Evolutionary conservation across 1,284 basidiomycete genomes (phyloP).

Genomic region (Boletus semigastroideus): DNA sequence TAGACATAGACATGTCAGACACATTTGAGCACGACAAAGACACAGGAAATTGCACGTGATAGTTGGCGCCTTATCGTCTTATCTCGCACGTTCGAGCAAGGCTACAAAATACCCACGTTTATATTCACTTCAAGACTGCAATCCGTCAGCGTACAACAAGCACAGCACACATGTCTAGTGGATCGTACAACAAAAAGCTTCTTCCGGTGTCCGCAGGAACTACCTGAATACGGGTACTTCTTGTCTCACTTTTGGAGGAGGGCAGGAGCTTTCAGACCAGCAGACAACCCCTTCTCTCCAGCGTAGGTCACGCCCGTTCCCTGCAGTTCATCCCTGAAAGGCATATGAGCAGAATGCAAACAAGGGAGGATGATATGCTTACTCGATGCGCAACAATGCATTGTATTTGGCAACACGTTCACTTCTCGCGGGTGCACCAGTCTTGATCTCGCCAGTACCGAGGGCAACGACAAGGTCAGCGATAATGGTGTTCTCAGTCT

Average conservation of each 20-base stretch:
- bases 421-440: slow-evolving; percentile 91
- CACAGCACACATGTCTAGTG: slow-evolving; percentile 25
- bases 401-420: slow-evolving; percentile 97
- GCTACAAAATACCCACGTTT: slow-evolving; percentile 10
- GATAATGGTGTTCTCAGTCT: slow-evolving; percentile 96
- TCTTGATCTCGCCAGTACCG: slow-evolving; percentile 96
- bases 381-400: slow-evolving; percentile 88
- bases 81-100: slow-evolving; percentile 18
- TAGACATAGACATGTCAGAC: slow-evolving; percentile 15
- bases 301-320: slow-evolving; percentile 68
- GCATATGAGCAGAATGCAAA: slow-evolving; percentile 15
- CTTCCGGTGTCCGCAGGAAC: slow-evolving; percentile 2
- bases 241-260: slow-evolving; percentile 63
- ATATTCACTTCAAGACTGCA: slow-evolving; percentile 18
- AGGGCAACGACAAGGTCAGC: slow-evolving; percentile 96
- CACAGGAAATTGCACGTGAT: slow-evolving; percentile 27
- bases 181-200: slow-evolving; percentile 27
- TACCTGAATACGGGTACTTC: neutral
- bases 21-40: slow-evolving; percentile 3
- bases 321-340: slow-evolving; percentile 71
- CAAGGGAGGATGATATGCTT: slow-evolving; percentile 33
- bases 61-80: slow-evolving; percentile 10
- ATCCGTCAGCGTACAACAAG: slow-evolving; percentile 29
- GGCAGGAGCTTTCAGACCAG: slow-evolving; percentile 70
- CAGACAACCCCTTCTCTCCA: slow-evolving; percentile 78